These are phyloP conservation scores for Penicillium nordicum DNA, from an alignment of 2,329 filamentous ascomycete genomes.

Conservation along the genomic window DNA sequence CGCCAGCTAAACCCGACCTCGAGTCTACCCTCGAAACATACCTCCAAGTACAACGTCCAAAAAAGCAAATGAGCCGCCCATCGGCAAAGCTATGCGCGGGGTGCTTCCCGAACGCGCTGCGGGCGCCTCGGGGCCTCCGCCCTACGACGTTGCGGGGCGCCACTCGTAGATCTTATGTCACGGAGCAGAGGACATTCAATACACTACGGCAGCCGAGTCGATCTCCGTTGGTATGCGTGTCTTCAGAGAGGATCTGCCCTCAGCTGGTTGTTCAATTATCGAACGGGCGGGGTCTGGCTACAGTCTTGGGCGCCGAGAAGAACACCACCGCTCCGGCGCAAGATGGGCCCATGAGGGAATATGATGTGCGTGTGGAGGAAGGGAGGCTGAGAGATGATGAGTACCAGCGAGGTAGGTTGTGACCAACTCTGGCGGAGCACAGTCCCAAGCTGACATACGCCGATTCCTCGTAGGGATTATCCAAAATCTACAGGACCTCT, in stretches of 20 bases:
- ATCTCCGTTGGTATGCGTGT: background rate
- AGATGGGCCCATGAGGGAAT: slow-evolving; percentile 77
- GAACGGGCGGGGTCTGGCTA: slow-evolving; percentile 19
- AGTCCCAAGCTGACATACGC: background rate
- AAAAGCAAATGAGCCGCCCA: slow-evolving; percentile 28
- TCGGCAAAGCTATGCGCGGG: slow-evolving; percentile 31
- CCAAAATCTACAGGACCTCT: slow-evolving; percentile 80
- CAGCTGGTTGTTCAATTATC: slow-evolving; percentile 19
- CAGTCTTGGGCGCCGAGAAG: slow-evolving; percentile 14
- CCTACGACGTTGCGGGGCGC: slow-evolving; percentile 17
- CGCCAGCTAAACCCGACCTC: background rate
- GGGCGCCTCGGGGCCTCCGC: slow-evolving; percentile 18
- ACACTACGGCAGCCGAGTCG: background rate
- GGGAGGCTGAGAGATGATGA: slow-evolving; percentile 80
- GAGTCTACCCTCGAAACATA: background rate
- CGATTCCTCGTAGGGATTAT: slow-evolving; percentile 66
- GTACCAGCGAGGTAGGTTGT: slow-evolving; percentile 71
- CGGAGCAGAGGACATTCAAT: slow-evolving; percentile 17
- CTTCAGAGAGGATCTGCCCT: slow-evolving; percentile 3
- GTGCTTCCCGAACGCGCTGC: slow-evolving; percentile 27
- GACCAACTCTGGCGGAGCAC: background rate
- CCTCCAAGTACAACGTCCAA: background rate
- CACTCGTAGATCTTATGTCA: slow-evolving; percentile 15
- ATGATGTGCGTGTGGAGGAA: slow-evolving; percentile 72
- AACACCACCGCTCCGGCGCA: slow-evolving; percentile 7